phyloP scores from a whole-genome alignment of 2,329 filamentous ascomycete species.

The Diplodia mutila region DNA sequence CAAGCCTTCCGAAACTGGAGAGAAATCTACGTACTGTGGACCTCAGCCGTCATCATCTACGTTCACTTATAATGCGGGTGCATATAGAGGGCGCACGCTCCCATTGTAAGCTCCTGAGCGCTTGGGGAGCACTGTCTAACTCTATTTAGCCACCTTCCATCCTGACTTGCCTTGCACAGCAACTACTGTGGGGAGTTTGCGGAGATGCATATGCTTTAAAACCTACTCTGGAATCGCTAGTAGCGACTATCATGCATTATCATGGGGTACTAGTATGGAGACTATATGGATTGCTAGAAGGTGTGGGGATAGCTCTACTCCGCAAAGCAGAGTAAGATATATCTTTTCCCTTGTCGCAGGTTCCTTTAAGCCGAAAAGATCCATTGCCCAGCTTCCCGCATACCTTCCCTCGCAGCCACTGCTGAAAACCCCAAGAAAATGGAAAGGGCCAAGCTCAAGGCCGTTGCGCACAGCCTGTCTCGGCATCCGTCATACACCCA shows the following conservation, averaged over 20 bases:
- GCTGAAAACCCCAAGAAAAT: background rate
- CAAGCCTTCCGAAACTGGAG: background rate
- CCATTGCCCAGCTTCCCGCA: background rate
- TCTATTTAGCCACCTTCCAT: background rate
- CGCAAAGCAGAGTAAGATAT: too few species aligned
- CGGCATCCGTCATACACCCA: background rate
- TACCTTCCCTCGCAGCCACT: background rate
- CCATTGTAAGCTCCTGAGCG: background rate
- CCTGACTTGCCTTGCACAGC: background rate
- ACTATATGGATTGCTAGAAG: too few species aligned
- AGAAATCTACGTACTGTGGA: background rate
- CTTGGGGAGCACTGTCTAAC: background rate
- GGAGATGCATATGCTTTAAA: background rate
- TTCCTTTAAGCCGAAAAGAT: background rate
- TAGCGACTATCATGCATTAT: too few species aligned
- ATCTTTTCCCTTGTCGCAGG: background rate
- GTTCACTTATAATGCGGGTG: background rate
- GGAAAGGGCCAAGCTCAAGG: background rate
- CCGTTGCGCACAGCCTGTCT: background rate
- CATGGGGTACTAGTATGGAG: too few species aligned
- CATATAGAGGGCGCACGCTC: background rate
- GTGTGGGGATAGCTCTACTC: too few species aligned
- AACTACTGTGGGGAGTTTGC: background rate
- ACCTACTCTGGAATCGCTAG: too few species aligned
- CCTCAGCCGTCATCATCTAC: background rate